Base-by-base conservation (phyloP, 345 rosid genomes). In the Ceriops decandra region DNA sequence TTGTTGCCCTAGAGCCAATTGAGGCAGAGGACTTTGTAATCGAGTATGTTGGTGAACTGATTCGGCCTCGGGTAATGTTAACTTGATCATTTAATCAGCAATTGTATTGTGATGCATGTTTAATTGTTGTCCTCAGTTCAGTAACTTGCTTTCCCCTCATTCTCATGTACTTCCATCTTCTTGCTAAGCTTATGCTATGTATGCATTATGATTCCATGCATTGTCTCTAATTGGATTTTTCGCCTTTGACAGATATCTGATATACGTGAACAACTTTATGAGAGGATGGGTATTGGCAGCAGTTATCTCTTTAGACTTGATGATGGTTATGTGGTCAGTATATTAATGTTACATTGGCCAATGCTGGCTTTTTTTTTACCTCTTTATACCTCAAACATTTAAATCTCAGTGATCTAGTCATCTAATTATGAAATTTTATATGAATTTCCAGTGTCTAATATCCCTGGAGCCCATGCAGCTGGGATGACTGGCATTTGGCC, bases 271-370 rank as follows among this genome's bases (percentile, higher is more conserved):
- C 76, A 67, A 49, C 85, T 83, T 49, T 95, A 95, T n/a, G 99
- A 95, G 85, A 95, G 87, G 88, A 95, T 86, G 91, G 99, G 98
- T 78, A 95, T 95, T 73, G 99, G 98, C 63, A 92, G 99, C 88
- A 95, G 99, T 76, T 95, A 95, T 78, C 99, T 95, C 19, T 95
- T 95, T 72, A 87, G 91, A 76, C 99, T 95, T 73, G 99, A 95
- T 64, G 99, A 95, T 75, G 97, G 97, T 68, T 90, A 88, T 77
- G 98, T 95, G 96, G 97, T 95, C 54, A 81, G 98, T 86, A 60
- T 26, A 66, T 52, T 31, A 21, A 47, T 27, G 8, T 64, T 52
- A 49, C 24, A 13, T 57, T 65, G n/a, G 21, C 15, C 49, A 42
- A 42, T 42, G 49, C 49, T 13, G 17, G 17, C 19, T 42, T 13